A percentile compares a stretch with the other conserved stretches of the same genome.
phyloP scores from a whole-genome alignment of 306 rosid species.

The Cucurbita maxima region DNA sequence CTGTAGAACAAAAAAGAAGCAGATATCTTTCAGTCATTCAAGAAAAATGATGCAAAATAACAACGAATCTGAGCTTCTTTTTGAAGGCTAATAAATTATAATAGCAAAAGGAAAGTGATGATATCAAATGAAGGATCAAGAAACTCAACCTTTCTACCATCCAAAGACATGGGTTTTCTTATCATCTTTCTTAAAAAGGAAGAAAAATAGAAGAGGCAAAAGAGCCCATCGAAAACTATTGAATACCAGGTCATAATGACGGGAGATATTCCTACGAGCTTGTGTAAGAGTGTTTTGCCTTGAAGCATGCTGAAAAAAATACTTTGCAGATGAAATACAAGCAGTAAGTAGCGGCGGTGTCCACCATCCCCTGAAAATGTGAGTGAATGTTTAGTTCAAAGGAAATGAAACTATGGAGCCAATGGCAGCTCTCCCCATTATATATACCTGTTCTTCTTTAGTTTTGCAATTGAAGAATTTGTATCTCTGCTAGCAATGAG shows the following conservation, averaged over 20 bases:
- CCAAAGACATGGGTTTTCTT: background rate
- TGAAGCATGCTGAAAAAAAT: conserved; percentile 46
- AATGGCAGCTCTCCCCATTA: background rate
- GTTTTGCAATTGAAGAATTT: conserved; percentile 29
- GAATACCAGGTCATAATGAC: conserved; percentile 76
- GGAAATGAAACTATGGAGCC: background rate
- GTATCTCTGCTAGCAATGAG: conserved; percentile 72
- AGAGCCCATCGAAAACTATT: background rate
- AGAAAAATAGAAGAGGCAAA: background rate
- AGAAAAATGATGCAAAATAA: background rate
- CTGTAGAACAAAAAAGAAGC: conserved; percentile 18
- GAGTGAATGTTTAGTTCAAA: background rate
- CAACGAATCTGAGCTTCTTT: background rate
- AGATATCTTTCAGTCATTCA: background rate
- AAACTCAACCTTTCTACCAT: background rate
- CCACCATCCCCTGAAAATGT: conserved; percentile 72
- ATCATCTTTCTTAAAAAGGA: background rate
- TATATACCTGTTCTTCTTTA: conserved; percentile 37
- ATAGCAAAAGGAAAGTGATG: background rate
- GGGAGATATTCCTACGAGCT: conserved; percentile 81
- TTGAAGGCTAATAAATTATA: background rate
- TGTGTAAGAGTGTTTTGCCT: conserved; percentile 76
- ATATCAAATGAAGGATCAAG: background rate
- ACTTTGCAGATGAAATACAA: conserved; percentile 52
- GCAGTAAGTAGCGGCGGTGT: conserved; percentile 76